phyloP scores from a whole-genome alignment of 345 rosid species.

The Punica granatum region DNA sequence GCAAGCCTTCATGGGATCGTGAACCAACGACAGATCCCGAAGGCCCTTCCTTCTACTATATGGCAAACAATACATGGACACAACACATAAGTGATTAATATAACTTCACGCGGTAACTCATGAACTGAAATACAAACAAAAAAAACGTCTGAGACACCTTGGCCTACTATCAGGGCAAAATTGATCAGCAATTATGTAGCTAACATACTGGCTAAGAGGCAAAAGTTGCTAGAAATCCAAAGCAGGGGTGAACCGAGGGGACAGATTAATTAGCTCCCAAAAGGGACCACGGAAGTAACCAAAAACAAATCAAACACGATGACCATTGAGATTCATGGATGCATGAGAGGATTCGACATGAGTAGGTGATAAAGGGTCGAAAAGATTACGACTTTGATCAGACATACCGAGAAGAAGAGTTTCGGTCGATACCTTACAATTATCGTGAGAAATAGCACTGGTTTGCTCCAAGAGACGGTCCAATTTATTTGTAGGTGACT shows the following conservation, averaged over 20 bases:
- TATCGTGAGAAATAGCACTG: not conserved
- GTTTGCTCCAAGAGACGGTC: not conserved
- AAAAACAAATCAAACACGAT: too few species aligned
- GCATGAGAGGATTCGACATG: too few species aligned
- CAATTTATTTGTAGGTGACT: not conserved
- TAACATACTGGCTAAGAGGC: too few species aligned
- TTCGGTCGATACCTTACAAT: not conserved
- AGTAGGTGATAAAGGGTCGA: too few species aligned
- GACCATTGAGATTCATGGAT: not conserved
- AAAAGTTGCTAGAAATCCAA: not conserved
- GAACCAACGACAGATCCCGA: too few species aligned
- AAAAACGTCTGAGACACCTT: too few species aligned
- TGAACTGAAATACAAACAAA: not conserved
- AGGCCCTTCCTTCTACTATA: not conserved
- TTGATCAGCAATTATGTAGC: too few species aligned
- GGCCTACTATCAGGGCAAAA: too few species aligned
- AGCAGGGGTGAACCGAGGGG: not conserved
- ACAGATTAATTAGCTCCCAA: not conserved
- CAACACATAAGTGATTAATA: not conserved
- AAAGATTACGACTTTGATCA: not conserved
- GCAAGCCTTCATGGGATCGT: too few species aligned
- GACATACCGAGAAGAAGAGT: slow-evolving; percentile 1
- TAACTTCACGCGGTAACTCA: not conserved
- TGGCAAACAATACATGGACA: not conserved
- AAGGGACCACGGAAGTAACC: not conserved